Percentiles rank a stretch among this genome's conserved stretches.
Evolutionary conservation across 768 basidiomycete species (phyloP).

Genomic region (Macrocybe gigantea): DNA sequence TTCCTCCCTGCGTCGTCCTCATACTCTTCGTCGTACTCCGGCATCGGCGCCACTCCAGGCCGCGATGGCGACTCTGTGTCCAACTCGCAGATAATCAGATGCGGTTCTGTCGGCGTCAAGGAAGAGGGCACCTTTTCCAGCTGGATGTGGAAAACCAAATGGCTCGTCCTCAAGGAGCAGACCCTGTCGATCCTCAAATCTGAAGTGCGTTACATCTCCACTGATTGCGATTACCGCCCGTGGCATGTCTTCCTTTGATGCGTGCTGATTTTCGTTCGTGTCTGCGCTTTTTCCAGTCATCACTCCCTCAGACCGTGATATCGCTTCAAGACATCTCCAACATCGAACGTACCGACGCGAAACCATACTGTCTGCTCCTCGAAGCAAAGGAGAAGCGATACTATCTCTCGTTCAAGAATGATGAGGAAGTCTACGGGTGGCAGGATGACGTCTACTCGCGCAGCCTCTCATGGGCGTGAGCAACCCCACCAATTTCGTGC

Average conservation of each 20-base stretch:
- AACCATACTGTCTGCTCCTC: conserved; percentile 88
- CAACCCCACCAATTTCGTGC: conserved; percentile 95
- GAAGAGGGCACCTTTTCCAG: conserved; percentile 85
- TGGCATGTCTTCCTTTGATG: conserved; percentile 1
- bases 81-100: conserved; percentile 49
- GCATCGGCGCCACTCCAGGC: conserved; percentile 78
- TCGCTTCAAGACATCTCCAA: conserved; percentile 72
- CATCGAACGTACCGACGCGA: conserved; percentile 89
- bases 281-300: conserved; percentile 26
- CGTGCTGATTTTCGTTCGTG: conserved; percentile 5
- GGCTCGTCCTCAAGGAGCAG: conserved; percentile 80
- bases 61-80: conserved; percentile 31
- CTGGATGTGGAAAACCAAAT: conserved; percentile 89
- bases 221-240: neutral
- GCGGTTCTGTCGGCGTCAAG: conserved; percentile 81
- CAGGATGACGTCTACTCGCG: conserved; percentile 94
- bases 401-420: conserved; percentile 80
- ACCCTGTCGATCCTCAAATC: conserved; percentile 82
- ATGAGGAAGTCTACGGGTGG: conserved; percentile 98
- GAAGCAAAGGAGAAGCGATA: conserved; percentile 82
- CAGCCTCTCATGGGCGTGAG: conserved; percentile 88
- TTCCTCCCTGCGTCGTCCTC: conserved; percentile 51
- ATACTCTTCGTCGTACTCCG: conserved; percentile 64
- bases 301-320: conserved; percentile 56
- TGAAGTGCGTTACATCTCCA: conserved; percentile 55